phyloP scores from a whole-genome alignment of 2,329 filamentous ascomycete species.

The Myriangium duriaei region DNA sequence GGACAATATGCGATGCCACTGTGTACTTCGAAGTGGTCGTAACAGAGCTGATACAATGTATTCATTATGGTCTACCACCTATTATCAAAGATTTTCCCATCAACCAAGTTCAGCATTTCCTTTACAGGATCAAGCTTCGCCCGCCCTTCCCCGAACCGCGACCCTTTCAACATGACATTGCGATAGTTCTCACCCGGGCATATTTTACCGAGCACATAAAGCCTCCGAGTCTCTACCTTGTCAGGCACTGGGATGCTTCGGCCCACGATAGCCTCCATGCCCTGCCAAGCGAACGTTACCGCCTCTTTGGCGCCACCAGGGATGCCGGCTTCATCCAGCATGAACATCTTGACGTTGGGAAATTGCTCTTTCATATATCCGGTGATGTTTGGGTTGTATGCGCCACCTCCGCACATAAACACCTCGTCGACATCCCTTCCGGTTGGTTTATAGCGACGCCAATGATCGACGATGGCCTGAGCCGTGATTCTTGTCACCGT shows the following conservation, averaged over 20 bases:
- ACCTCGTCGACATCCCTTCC: constrained; percentile 38
- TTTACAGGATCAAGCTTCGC: constrained; percentile 36
- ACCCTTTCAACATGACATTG: constrained; percentile 39
- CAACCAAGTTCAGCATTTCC: constrained; percentile 39
- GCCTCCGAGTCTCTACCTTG: constrained; percentile 40
- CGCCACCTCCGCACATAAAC: constrained; percentile 49
- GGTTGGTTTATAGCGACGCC: constrained; percentile 36
- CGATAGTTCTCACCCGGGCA: constrained; percentile 44
- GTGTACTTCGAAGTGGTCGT: no score
- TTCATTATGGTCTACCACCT: constrained; percentile 32
- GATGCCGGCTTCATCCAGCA: constrained; percentile 47
- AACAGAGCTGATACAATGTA: no score
- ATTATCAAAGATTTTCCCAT: constrained; percentile 37
- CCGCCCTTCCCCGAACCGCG: constrained; percentile 35
- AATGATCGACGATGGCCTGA: constrained; percentile 43
- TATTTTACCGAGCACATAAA: constrained; percentile 44
- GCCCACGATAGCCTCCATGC: constrained; percentile 46
- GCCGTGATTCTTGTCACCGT: constrained; percentile 48
- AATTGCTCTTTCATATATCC: constrained; percentile 39
- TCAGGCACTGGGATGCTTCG: constrained; percentile 42
- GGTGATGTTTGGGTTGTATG: constrained; percentile 46
- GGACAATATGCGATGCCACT: no score
- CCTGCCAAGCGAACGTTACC: constrained; percentile 48
- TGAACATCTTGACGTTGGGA: constrained; percentile 38
- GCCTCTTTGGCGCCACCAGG: constrained; percentile 47